A percentile compares a stretch with the other conserved stretches of the same genome.
These are phyloP conservation scores for Cryptococcus jaspeensis DNA, from an alignment of 1,284 basidiomycete genomes.

Conservation along the genomic window DNA sequence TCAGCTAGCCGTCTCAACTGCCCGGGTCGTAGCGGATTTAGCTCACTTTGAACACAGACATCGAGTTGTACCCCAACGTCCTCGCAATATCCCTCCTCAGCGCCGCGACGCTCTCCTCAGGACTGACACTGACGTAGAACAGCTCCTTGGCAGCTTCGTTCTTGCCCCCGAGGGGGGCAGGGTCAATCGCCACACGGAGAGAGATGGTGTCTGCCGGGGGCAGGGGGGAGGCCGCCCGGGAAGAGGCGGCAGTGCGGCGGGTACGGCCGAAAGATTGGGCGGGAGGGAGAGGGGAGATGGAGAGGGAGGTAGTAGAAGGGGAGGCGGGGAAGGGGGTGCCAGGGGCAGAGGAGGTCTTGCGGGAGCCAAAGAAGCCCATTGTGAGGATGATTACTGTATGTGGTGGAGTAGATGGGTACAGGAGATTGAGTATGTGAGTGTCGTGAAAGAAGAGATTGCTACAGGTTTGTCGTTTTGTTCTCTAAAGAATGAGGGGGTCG, in stretches of 20 bases:
- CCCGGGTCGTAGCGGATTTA: no score
- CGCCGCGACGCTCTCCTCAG: conserved; percentile 26
- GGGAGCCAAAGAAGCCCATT: conserved; percentile 1
- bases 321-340: not conserved
- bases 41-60: conserved; percentile 47
- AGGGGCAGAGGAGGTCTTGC: not conserved
- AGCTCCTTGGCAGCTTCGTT: conserved; percentile 21
- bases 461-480: not conserved
- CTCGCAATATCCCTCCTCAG: conserved; percentile 30
- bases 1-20: not conserved
- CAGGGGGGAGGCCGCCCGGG: not conserved
- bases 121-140: conserved; percentile 33
- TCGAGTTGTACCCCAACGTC: conserved; percentile 25
- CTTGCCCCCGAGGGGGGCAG: conserved; percentile 1
- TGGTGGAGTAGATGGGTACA: not conserved
- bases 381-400: not conserved
- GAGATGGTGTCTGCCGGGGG: not conserved
- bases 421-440: not conserved
- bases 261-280: not conserved
- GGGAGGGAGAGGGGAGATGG: not conserved
- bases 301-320: not conserved
- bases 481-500: no score
- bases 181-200: conserved; percentile 18
- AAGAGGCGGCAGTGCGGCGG: not conserved
- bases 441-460: no score